These are phyloP conservation scores for Phylloporus scabripes DNA, from an alignment of 768 basidiomycete species.

Conservation along the genomic window DNA sequence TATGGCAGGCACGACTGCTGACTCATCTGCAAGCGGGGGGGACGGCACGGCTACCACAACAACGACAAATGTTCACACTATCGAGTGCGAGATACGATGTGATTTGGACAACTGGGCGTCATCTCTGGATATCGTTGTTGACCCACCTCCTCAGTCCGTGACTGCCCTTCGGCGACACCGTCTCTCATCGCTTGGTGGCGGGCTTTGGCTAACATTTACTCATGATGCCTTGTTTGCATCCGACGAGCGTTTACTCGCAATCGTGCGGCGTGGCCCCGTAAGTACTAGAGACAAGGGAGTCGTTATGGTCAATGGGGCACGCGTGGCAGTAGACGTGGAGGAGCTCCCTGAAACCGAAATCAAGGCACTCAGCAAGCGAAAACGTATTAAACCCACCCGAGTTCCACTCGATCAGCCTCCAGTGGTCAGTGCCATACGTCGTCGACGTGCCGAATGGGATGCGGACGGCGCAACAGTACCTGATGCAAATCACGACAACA, in stretches of 20 bases:
- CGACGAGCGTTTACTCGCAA: slow-evolving; percentile 68
- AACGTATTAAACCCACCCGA: slow-evolving; percentile 77
- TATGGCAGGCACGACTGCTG: neutral
- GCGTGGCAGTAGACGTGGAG: slow-evolving; percentile 80
- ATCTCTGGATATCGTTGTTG: slow-evolving; percentile 82
- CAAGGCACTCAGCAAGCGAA: slow-evolving; percentile 74
- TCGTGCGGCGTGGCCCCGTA: slow-evolving; percentile 67
- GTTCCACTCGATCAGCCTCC: slow-evolving; percentile 93
- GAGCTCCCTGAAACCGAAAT: slow-evolving; percentile 84
- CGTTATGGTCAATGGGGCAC: slow-evolving; percentile 87
- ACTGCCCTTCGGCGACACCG: slow-evolving; percentile 83
- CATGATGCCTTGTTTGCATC: slow-evolving; percentile 78
- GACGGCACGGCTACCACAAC: slow-evolving; percentile 8
- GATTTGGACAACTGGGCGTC: slow-evolving; percentile 86
- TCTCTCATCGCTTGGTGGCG: slow-evolving; percentile 82
- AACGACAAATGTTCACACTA: slow-evolving; percentile 38
- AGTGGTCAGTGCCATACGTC: slow-evolving; percentile 64
- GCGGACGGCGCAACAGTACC: slow-evolving; percentile 37
- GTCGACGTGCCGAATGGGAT: slow-evolving; percentile 69
- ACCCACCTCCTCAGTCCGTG: slow-evolving; percentile 84
- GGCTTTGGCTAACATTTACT: slow-evolving; percentile 87
- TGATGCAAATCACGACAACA: slow-evolving; percentile 14
- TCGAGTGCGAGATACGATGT: slow-evolving; percentile 89
- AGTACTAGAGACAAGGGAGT: slow-evolving; percentile 66
- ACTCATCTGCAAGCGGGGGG: slow-evolving; percentile 14